Evolutionary conservation across 768 basidiomycete genomes (phyloP).

Genomic region (Hygrophorus russula): DNA sequence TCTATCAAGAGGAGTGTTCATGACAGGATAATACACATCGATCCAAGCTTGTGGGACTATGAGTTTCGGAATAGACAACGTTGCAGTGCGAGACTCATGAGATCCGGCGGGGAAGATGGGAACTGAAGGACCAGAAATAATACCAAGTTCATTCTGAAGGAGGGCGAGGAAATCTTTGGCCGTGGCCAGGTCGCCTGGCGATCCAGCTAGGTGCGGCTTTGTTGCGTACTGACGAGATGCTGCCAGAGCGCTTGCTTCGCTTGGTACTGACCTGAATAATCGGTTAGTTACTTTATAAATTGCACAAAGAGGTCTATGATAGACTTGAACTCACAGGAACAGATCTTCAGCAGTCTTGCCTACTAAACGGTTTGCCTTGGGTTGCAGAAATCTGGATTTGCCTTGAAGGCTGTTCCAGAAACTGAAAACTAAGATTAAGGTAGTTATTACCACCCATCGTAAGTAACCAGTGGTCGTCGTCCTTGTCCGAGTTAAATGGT

Average conservation of each 20-base stretch:
- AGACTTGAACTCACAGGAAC: no score
- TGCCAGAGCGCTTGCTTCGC: conserved; percentile 41
- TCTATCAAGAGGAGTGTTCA: conserved; percentile 69
- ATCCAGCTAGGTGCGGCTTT: conserved; percentile 66
- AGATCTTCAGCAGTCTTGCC: no score
- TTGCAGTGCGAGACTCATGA: conserved; percentile 52
- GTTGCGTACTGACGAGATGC: conserved; percentile 50
- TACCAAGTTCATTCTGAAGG: conserved; percentile 56
- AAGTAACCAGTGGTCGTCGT: no score
- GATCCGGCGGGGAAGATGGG: conserved; percentile 72
- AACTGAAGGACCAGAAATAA: conserved; percentile 25
- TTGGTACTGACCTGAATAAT: conserved; percentile 39
- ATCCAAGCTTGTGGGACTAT: conserved; percentile 65
- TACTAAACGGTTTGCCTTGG: no score
- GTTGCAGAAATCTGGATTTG: no score
- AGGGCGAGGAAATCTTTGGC: conserved; percentile 57
- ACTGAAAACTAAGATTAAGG: no score
- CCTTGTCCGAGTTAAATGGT: no score
- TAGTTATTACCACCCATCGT: no score
- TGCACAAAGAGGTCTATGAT: no score
- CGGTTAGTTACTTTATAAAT: no score
- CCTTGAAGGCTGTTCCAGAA: no score
- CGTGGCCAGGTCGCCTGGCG: conserved; percentile 44
- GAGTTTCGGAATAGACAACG: conserved; percentile 38
- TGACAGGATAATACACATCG: conserved; percentile 78